A percentile compares a stretch with the other conserved stretches of the same genome.
These are phyloP conservation scores for Monilinia vaccinii-corymbosi DNA, from an alignment of 2,329 filamentous ascomycete genomes.

Conservation along the genomic window DNA sequence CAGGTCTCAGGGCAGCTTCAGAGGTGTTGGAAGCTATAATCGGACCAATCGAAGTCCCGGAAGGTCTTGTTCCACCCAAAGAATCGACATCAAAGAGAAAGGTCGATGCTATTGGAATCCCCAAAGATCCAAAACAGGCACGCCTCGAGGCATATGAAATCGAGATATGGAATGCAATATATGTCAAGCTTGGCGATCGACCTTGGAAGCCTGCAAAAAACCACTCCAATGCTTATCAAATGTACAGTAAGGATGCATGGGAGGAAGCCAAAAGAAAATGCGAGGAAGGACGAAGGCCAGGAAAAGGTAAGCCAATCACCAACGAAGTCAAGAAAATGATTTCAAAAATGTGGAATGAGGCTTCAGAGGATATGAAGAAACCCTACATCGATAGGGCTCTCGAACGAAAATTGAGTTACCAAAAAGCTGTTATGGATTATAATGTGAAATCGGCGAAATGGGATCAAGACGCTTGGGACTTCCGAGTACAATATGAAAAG, in stretches of 20 bases:
- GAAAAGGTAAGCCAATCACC: conserved; percentile 55
- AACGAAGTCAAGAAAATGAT: conserved; percentile 81
- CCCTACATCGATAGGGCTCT: conserved; percentile 72
- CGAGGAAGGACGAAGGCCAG: conserved; percentile 54
- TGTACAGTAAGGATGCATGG: conserved; percentile 75
- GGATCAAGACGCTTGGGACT: conserved; percentile 56
- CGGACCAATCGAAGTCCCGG: conserved; percentile 69
- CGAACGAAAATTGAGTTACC: conserved; percentile 58
- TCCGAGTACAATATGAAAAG: conserved; percentile 43
- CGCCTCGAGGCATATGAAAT: conserved; percentile 49
- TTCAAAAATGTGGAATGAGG: conserved; percentile 84
- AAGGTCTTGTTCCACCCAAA: conserved; percentile 63
- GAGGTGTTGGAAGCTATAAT: conserved; percentile 75
- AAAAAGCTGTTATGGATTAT: conserved; percentile 47
- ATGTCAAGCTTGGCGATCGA: conserved; percentile 58
- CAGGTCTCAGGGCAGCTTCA: conserved; percentile 79
- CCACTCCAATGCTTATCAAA: conserved; percentile 75
- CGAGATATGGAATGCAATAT: conserved; percentile 43
- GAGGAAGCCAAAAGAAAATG: conserved; percentile 52
- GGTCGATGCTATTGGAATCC: conserved; percentile 28
- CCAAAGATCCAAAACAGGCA: conserved; percentile 41
- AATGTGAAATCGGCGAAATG: conserved; percentile 57
- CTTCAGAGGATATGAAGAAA: conserved; percentile 57
- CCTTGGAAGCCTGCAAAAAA: conserved; percentile 64
- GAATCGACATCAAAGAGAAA: conserved; percentile 49